Evolutionary conservation across 2,329 filamentous ascomycete species (phyloP).

Genomic region (Mollisia scopiformis): DNA sequence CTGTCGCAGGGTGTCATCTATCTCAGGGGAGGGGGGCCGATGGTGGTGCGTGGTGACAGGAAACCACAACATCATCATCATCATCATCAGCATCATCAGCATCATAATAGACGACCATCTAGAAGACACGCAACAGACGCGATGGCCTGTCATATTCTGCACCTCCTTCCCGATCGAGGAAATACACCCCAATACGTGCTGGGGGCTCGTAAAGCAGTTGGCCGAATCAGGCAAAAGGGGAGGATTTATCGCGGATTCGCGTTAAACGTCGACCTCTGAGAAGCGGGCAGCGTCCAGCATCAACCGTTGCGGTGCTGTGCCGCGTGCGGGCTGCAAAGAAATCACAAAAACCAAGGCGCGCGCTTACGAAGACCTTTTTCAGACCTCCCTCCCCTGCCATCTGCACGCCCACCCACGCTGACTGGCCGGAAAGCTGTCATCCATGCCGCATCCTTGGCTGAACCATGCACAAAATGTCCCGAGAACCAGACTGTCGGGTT

Average conservation of each 20-base stretch:
- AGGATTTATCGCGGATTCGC: constrained; percentile 1
- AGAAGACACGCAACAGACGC: constrained; percentile 1
- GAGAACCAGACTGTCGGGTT: not conserved
- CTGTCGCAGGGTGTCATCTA: not conserved
- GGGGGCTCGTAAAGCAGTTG: not conserved
- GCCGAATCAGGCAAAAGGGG: not conserved
- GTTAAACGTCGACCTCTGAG: not conserved
- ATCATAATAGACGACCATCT: not conserved
- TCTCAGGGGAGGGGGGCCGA: too few species aligned
- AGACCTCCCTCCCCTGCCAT: constrained; percentile 3
- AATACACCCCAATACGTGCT: too few species aligned
- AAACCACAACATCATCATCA: too few species aligned
- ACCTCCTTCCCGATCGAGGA: not conserved
- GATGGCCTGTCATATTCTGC: not conserved
- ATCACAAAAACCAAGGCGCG: constrained; percentile 12
- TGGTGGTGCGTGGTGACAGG: too few species aligned
- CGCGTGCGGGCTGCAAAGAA: constrained; percentile 11
- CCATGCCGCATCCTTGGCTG: not conserved
- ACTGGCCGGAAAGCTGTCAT: not conserved
- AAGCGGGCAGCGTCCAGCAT: not conserved
- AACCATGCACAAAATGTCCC: not conserved
- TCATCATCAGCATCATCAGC: too few species aligned
- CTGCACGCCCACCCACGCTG: not conserved
- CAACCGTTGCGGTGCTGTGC: constrained; percentile 7
- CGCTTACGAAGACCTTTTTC: constrained; percentile 11